Evolutionary conservation across 2,329 filamentous ascomycete species (phyloP), one percentile per base, ranked within the genome.

Genomic region (Colletotrichum australisinense): DNA sequence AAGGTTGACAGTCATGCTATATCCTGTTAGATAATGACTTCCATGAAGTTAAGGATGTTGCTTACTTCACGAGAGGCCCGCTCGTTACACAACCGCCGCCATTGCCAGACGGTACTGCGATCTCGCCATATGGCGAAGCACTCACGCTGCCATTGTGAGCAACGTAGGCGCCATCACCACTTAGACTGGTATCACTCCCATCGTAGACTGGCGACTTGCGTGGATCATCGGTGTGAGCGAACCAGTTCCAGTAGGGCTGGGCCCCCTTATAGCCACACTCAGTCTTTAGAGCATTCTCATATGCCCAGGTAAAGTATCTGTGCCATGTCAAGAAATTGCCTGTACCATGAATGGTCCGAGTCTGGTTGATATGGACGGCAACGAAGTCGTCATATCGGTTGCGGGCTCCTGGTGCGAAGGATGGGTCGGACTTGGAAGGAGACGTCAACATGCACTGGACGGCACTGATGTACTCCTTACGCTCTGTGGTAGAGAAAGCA

Each of bases 161-260:
- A 67, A 83, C 76, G 67, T 77, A 78, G 12, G 67, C 80, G 5
- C 84, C 84, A 57, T 85, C 81, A n/a, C 83, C 82, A 14, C 81
- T 81, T 75, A 85, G 78, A 14, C 80, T 83, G 66, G 77, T 80
- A 1, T 79, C 80, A 63, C 80, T 84, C 46, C 84, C 84, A 63
- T 86, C 83, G 73, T 83, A 84, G 28, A 85, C 77, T 11, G 82
- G 78, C n/a, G 80, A 83, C 75, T 76, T 80, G 55, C 78, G 74
- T 58, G 80, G 76, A 56, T 77, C 75, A 9, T 76, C 64, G 16
- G 78, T 76, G 64, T 81, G 79, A 9, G 78, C 77, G 19, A 78
- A 76, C 83, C 82, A 84, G 69, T 83, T 79, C 79, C 82, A 83
- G 75, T 84, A 85, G 14, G 75, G 75, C 16, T 76, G 59, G 4